phyloP scores from a whole-genome alignment of 2,329 filamentous ascomycete genomes.

The Penicillium janthinellum region DNA sequence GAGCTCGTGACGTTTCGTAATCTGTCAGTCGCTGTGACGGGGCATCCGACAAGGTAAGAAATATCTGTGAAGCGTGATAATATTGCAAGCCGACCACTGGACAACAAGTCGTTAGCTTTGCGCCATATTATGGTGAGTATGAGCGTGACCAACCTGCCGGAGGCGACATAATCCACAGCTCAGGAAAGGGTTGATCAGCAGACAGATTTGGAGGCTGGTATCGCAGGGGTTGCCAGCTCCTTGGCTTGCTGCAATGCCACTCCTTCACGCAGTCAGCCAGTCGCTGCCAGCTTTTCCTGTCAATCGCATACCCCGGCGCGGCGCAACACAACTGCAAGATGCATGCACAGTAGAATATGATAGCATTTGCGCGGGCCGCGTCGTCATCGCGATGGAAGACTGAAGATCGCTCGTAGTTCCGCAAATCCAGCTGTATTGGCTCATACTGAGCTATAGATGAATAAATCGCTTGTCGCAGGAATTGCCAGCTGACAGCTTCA shows the following conservation, averaged over 20 bases:
- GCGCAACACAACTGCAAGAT: slow-evolving; percentile 34
- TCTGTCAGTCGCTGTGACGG: slow-evolving; percentile 25
- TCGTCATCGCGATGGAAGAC: slow-evolving; percentile 41
- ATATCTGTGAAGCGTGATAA: slow-evolving; percentile 36
- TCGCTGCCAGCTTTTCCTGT: slow-evolving; percentile 26
- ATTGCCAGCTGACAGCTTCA: slow-evolving; percentile 46
- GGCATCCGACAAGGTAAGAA: slow-evolving; percentile 30
- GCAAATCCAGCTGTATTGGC: slow-evolving; percentile 39
- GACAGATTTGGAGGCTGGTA: slow-evolving; percentile 28
- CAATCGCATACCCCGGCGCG: slow-evolving; percentile 22
- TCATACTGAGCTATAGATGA: slow-evolving; percentile 40
- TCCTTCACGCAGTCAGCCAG: slow-evolving; percentile 30
- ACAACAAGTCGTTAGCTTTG: background rate
- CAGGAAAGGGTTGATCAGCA: slow-evolving; percentile 32
- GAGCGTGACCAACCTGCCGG: slow-evolving; percentile 30
- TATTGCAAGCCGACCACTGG: slow-evolving; percentile 41
- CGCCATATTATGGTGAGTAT: background rate
- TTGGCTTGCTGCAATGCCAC: slow-evolving; percentile 33
- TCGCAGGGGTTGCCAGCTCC: slow-evolving; percentile 36
- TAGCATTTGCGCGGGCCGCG: slow-evolving; percentile 40
- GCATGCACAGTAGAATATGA: slow-evolving; percentile 42
- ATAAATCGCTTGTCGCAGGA: slow-evolving; percentile 45
- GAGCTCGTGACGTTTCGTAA: slow-evolving; percentile 28
- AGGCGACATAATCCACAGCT: slow-evolving; percentile 38
- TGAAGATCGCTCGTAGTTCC: slow-evolving; percentile 41